phyloP scores from a whole-genome alignment of 768 basidiomycete species.

The Suillus discolor region DNA sequence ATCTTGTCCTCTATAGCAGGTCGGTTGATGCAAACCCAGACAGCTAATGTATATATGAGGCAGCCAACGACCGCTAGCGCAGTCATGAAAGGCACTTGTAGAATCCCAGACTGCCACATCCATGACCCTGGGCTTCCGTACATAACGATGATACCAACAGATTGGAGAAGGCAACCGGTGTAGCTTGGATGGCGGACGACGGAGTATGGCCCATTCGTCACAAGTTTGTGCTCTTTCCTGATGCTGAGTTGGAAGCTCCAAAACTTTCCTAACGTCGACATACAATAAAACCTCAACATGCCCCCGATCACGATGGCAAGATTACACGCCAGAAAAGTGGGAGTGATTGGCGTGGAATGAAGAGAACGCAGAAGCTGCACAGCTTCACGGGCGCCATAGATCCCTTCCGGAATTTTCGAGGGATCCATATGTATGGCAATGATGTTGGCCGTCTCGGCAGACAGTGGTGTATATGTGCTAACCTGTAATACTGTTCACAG shows the following conservation, averaged over 20 bases:
- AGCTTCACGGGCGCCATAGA: not conserved
- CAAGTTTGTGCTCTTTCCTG: conserved; percentile 24
- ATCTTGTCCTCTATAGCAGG: conserved; percentile 31
- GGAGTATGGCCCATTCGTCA: conserved; percentile 32
- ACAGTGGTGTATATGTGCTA: not conserved
- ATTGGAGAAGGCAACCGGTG: conserved; percentile 18
- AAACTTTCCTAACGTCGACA: conserved; percentile 21
- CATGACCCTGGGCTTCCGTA: conserved; percentile 15
- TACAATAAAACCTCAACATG: conserved; percentile 26
- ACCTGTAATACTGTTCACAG: not conserved
- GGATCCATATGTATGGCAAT: conserved; percentile 1
- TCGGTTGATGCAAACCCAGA: not conserved
- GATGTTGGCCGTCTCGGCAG: conserved; percentile 1
- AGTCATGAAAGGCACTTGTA: not conserved
- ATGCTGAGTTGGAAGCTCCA: conserved; percentile 34
- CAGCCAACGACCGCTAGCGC: not conserved
- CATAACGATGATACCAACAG: conserved; percentile 5
- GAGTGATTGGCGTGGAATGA: conserved; percentile 8
- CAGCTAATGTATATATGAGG: too few species aligned
- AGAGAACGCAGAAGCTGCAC: not conserved
- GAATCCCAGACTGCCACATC: conserved; percentile 15
- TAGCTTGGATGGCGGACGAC: conserved; percentile 35
- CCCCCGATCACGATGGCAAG: conserved; percentile 20
- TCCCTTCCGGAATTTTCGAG: not conserved
- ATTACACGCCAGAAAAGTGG: conserved; percentile 16